Evolutionary conservation across 768 basidiomycete genomes (phyloP).

Genomic region (Lactarius hatsudake): DNA sequence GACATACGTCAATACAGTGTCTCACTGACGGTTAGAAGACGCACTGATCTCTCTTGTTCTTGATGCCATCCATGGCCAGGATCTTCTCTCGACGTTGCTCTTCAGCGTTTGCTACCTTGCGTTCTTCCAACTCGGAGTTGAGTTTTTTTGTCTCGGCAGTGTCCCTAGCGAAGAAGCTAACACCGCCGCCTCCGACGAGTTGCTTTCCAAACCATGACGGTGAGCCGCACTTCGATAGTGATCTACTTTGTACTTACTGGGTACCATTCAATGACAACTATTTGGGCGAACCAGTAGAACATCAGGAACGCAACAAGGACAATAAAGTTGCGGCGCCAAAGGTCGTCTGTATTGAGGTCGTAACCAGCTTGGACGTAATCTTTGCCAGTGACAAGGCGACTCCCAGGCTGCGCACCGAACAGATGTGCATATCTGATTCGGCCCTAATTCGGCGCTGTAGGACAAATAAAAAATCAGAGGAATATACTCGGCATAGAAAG

Average conservation of each 20-base stretch:
- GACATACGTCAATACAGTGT: background rate
- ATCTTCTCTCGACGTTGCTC: constrained; percentile 35
- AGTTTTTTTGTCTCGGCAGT: constrained; percentile 49
- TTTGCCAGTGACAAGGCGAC: constrained; percentile 64
- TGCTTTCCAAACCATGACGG: constrained; percentile 30
- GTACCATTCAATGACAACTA: constrained; percentile 60
- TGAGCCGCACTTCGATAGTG: constrained; percentile 28
- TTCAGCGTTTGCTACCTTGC: constrained; percentile 37
- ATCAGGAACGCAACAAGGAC: constrained; percentile 70
- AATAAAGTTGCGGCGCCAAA: constrained; percentile 71
- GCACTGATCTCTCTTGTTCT: constrained; percentile 55
- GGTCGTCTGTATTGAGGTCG: constrained; percentile 46
- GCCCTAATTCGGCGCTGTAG: constrained; percentile 61
- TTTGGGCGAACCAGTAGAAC: constrained; percentile 66
- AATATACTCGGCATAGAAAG: background rate
- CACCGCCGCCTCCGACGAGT: constrained; percentile 60
- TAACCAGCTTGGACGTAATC: constrained; percentile 74
- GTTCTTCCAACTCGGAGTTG: constrained; percentile 52
- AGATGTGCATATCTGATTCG: constrained; percentile 80
- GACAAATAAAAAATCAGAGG: background rate
- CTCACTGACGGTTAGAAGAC: constrained; percentile 29
- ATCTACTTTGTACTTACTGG: constrained; percentile 43
- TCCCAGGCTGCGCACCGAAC: constrained; percentile 59
- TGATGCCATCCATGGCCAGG: constrained; percentile 25
- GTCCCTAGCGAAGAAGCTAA: constrained; percentile 62